Percentiles rank a stretch among this genome's conserved stretches.
Evolutionary conservation across 2,329 filamentous ascomycete species (phyloP).

Genomic region (Xylariaceae sp.): DNA sequence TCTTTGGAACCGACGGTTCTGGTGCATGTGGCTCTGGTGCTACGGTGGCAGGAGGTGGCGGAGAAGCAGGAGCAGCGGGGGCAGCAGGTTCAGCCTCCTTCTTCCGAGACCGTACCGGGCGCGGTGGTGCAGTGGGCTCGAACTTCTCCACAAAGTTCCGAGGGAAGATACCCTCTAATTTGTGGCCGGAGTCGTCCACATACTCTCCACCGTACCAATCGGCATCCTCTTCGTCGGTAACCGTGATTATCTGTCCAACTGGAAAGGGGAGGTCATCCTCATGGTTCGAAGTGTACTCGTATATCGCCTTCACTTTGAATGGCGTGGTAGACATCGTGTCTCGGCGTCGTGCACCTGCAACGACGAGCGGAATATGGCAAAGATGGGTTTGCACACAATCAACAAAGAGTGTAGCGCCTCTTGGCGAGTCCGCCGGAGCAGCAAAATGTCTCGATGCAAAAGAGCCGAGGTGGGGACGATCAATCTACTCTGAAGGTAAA

Average conservation of each 20-base stretch:
- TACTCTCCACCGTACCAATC: slow-evolving; percentile 96
- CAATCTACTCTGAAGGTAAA: no score
- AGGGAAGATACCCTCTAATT: slow-evolving; percentile 83
- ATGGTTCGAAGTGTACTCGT: slow-evolving; percentile 87
- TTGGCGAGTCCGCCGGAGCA: slow-evolving; percentile 3
- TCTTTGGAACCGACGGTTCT: not conserved
- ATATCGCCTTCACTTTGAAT: slow-evolving; percentile 94
- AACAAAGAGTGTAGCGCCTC: no score
- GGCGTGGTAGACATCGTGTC: slow-evolving; percentile 61
- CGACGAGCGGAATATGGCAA: slow-evolving; percentile 7
- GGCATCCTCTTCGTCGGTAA: slow-evolving; percentile 84
- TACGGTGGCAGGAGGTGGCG: slow-evolving; percentile 27
- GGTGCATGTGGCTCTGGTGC: not conserved
- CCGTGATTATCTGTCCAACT: slow-evolving; percentile 83
- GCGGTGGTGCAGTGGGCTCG: slow-evolving; percentile 83
- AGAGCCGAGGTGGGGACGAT: slow-evolving; percentile 1
- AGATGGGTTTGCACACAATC: slow-evolving; percentile 18
- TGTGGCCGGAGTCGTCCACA: slow-evolving; percentile 65
- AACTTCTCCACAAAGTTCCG: slow-evolving; percentile 97
- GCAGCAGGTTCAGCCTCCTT: slow-evolving; percentile 46
- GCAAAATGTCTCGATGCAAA: not conserved
- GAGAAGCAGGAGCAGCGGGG: slow-evolving; percentile 32
- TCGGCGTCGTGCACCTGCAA: slow-evolving; percentile 9
- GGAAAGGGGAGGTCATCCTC: slow-evolving; percentile 91
- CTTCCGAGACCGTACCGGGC: slow-evolving; percentile 72